Evolutionary conservation across 352 stramenopile species (phyloP).

Genomic region (Pythium brassicae): DNA sequence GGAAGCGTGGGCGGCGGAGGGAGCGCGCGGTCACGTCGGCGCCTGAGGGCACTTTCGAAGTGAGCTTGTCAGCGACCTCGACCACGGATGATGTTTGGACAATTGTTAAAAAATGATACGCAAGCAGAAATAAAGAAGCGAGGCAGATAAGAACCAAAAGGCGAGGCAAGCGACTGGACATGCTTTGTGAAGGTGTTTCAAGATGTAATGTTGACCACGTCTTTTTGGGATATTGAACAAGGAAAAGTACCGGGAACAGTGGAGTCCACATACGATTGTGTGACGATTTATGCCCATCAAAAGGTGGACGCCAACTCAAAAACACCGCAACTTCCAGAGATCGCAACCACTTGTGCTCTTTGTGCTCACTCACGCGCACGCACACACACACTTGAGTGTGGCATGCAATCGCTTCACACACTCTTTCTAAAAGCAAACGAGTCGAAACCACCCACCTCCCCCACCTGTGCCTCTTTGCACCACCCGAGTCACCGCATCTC

Average conservation of each 20-base stretch:
- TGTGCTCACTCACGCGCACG: too few relatives aligned
- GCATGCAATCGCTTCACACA: constrained; percentile 1
- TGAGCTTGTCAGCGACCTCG: not conserved
- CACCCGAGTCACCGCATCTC: constrained; percentile 1
- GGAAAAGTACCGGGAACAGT: too few relatives aligned
- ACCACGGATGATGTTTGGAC: not conserved
- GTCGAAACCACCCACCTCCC: too few relatives aligned
- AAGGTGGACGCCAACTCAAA: too few relatives aligned
- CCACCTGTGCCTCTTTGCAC: not conserved
- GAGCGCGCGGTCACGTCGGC: not conserved
- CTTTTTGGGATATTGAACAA: too few relatives aligned
- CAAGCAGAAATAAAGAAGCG: constrained; percentile 10
- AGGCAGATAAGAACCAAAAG: not conserved
- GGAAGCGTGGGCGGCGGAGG: not conserved
- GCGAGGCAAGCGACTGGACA: not conserved
- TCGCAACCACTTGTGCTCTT: too few relatives aligned
- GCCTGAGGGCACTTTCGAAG: not conserved
- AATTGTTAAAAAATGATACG: constrained; percentile 9
- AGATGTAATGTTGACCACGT: constrained; percentile 2
- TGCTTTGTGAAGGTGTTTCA: too few relatives aligned
- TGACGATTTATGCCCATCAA: not conserved
- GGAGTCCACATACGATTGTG: too few relatives aligned
- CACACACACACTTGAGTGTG: too few relatives aligned
- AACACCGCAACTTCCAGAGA: too few relatives aligned
- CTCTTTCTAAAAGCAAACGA: constrained; percentile 2